Evolutionary conservation across 164 flowering plant genomes (phyloP).

Genomic region (Magnolia sinica): DNA sequence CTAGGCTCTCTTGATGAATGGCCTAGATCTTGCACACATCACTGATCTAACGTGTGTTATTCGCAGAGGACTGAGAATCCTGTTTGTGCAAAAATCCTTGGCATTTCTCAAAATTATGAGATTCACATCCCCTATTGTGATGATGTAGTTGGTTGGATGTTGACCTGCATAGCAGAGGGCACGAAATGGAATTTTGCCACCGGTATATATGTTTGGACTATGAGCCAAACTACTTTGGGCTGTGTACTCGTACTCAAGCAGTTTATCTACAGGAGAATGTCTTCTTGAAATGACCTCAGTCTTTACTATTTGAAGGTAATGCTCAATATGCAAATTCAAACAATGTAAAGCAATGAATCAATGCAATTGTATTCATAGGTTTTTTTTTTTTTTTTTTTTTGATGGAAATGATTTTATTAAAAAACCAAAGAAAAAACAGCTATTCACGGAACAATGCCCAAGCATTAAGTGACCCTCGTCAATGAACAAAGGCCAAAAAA

Average conservation of each 20-base stretch:
- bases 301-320: conserved; percentile 89
- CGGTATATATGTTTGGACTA: conserved; percentile 62
- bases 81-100: not conserved
- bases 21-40: not conserved
- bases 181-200: conserved; percentile 87
- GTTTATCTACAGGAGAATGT: conserved; percentile 31
- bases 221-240: conserved; percentile 91
- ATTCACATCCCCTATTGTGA: not conserved
- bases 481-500: not conserved
- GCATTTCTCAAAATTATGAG: not conserved
- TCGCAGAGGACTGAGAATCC: not conserved
- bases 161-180: conserved; percentile 98
- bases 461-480: not conserved
- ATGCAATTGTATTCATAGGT: not conserved
- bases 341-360: not conserved
- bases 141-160: not conserved
- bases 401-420: too few species aligned
- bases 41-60: not conserved
- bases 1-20: too few species aligned
- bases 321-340: conserved; percentile 70
- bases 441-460: not conserved
- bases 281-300: conserved; percentile 64
- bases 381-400: too few species aligned
- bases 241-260: conserved; percentile 89
- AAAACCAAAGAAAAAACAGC: not conserved